A percentile compares a stretch with the other conserved stretches of the same genome.
Evolutionary conservation across 225 moss, liverwort and hornwort species (phyloP).

Genomic region (Pseudoscleropodium purum): DNA sequence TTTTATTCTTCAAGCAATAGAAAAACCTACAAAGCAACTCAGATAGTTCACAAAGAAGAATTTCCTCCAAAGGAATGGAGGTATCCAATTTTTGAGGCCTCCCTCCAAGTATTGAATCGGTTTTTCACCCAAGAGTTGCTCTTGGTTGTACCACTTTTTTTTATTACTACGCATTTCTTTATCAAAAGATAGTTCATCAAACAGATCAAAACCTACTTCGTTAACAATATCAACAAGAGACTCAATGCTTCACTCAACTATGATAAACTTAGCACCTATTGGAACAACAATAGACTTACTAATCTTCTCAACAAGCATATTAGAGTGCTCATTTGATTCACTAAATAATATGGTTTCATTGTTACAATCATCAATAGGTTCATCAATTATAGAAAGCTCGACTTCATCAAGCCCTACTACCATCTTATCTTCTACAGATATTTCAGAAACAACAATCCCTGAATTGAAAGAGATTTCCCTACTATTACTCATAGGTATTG

Average conservation of each 20-base stretch:
- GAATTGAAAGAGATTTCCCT: background rate
- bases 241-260: background rate
- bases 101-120: background rate
- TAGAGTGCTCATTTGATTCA: fast-evolving
- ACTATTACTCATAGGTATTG: fast-evolving
- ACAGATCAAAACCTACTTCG: background rate
- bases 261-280: fast-evolving
- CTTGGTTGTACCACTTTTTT: background rate
- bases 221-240: background rate
- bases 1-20: background rate
- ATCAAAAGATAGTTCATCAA: background rate
- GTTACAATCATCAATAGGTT: background rate
- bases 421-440: background rate
- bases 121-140: background rate
- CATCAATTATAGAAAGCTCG: background rate
- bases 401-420: background rate
- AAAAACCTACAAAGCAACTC: background rate
- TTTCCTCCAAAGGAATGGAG: background rate
- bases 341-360: background rate
- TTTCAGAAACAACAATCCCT: background rate
- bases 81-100: background rate
- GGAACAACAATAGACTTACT: background rate
- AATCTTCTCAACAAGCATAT: background rate
- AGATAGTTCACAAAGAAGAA: fast-evolving
- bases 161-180: background rate